These are phyloP conservation scores for Nothopassalora personata DNA, from an alignment of 2,329 filamentous ascomycete genomes.

Conservation along the genomic window DNA sequence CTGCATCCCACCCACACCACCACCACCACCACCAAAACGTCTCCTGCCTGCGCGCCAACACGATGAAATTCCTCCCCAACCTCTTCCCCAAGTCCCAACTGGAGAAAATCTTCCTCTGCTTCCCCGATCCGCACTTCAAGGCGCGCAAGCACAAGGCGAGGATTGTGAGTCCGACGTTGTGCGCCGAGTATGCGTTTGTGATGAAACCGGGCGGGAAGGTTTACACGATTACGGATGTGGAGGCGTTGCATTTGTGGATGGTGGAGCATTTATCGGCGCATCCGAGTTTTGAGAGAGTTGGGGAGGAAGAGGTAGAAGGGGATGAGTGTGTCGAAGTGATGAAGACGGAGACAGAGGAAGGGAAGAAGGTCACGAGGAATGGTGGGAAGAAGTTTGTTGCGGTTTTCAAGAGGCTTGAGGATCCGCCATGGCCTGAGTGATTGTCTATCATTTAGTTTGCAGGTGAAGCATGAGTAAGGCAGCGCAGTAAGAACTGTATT, in stretches of 20 bases:
- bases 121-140: slow-evolving; percentile 98
- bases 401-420: slow-evolving; percentile 72
- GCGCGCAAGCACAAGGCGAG: slow-evolving; percentile 93
- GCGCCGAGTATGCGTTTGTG: slow-evolving; percentile 89
- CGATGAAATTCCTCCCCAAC: slow-evolving; percentile 99
- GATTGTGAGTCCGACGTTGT: slow-evolving; percentile 83
- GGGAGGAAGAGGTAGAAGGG: slow-evolving; percentile 55
- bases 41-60: slow-evolving; percentile 82
- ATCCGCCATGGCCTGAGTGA: slow-evolving; percentile 65
- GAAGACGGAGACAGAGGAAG: slow-evolving; percentile 85
- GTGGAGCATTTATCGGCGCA: slow-evolving; percentile 75
- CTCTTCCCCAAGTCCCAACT: slow-evolving; percentile 82
- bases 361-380: slow-evolving; percentile 92
- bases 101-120: slow-evolving; percentile 92
- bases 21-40: slow-evolving; percentile 78
- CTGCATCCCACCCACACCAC: slow-evolving; percentile 21
- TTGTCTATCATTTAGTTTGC: background rate
- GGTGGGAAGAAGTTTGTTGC: slow-evolving; percentile 87
- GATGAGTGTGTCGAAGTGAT: slow-evolving; percentile 71
- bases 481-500: background rate
- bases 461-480: background rate
- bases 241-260: slow-evolving; percentile 93
- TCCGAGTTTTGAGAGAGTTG: slow-evolving; percentile 70
- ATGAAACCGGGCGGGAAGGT: slow-evolving; percentile 76
- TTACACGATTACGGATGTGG: slow-evolving; percentile 96